A percentile compares a stretch with the other conserved stretches of the same genome.
Evolutionary conservation across 768 basidiomycete species (phyloP).

Genomic region (Xanthoconium stramineum): DNA sequence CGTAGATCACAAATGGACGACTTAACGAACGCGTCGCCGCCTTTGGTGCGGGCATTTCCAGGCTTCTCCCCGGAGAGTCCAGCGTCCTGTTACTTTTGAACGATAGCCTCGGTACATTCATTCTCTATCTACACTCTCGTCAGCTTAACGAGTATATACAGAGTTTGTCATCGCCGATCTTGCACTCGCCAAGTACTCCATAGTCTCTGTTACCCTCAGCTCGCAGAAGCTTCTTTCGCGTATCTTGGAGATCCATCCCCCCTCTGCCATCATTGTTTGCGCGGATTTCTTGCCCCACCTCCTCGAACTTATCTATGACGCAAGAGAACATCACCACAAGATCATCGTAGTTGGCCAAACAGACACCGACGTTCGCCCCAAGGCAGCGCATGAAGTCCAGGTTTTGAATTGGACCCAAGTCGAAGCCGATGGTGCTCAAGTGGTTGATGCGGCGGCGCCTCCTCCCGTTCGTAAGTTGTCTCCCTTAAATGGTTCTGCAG

Average conservation of each 20-base stretch:
- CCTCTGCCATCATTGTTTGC: conserved; percentile 72
- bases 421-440: conserved; percentile 60
- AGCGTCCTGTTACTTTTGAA: conserved; percentile 75
- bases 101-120: conserved; percentile 63
- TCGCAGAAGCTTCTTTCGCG: conserved; percentile 59
- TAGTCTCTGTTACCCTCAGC: conserved; percentile 63
- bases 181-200: conserved; percentile 67
- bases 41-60: conserved; percentile 70
- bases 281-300: conserved; percentile 64
- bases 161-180: conserved; percentile 81
- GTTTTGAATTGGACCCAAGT: conserved; percentile 68
- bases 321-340: conserved; percentile 48
- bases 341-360: conserved; percentile 74
- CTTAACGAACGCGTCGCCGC: conserved; percentile 69
- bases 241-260: conserved; percentile 62
- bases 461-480: conserved; percentile 50
- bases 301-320: conserved; percentile 69
- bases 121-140: background rate
- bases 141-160: conserved; percentile 24
- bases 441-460: conserved; percentile 40
- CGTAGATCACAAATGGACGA: conserved; percentile 69
- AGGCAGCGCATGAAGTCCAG: conserved; percentile 49
- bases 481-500: background rate
- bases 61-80: conserved; percentile 54
- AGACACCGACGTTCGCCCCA: conserved; percentile 42